Conservation (phyloP, 257 asterid species). For the Voacanga thouarsii region DNA sequence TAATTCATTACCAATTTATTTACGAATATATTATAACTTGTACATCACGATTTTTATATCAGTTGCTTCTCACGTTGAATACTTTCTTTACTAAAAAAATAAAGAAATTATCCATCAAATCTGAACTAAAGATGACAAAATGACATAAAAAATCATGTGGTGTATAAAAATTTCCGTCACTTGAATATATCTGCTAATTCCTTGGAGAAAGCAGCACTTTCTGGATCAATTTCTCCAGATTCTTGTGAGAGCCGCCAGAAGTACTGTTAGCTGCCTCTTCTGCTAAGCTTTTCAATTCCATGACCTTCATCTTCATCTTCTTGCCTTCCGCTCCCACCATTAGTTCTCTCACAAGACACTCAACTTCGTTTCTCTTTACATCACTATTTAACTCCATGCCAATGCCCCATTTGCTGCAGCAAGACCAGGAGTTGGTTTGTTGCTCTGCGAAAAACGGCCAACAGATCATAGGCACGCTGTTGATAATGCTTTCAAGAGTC, state of each 20-base stretch:
- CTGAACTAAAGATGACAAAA: no score
- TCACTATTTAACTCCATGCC: slow-evolving; percentile 49
- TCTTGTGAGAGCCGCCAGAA: slow-evolving; percentile 23
- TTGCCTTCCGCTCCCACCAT: slow-evolving; percentile 38
- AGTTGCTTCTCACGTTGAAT: no score
- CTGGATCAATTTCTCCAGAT: slow-evolving; percentile 32
- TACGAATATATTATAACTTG: no score
- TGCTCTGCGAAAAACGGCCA: slow-evolving; percentile 70
- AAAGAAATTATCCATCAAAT: no score
- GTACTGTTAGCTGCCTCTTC: slow-evolving; percentile 22
- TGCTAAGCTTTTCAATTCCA: slow-evolving; percentile 34
- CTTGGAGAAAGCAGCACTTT: slow-evolving; percentile 18
- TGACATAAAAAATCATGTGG: no score
- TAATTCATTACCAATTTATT: no score
- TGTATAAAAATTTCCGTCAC: no score
- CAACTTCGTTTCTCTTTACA: slow-evolving; percentile 48
- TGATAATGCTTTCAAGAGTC: slow-evolving; percentile 35
- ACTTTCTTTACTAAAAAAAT: no score
- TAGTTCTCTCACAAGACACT: slow-evolving; percentile 30
- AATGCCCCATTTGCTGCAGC: slow-evolving; percentile 36
- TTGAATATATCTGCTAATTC: not conserved
- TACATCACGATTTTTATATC: no score
- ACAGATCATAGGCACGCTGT: slow-evolving; percentile 55
- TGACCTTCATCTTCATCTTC: slow-evolving; percentile 32
- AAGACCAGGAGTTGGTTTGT: slow-evolving; percentile 49